Evolutionary conservation across 257 asterid species (phyloP), one percentile per base, ranked within the genome.

Genomic region (Nemophila menziesii): DNA sequence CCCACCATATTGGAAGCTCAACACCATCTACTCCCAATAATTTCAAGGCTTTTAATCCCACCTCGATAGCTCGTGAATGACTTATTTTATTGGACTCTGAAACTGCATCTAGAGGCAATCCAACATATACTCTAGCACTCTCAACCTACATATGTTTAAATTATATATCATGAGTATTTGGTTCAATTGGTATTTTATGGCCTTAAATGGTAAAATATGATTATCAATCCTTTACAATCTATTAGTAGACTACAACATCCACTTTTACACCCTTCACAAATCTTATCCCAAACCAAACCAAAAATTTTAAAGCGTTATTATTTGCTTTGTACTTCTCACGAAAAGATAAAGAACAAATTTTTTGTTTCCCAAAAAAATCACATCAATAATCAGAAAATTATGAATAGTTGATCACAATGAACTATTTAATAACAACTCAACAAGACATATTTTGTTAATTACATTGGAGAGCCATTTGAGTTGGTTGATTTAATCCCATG

Each of bases 1-100:
- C 97, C 97, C 97, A 83, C 93, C 93, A 87, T n/a, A 87, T 22
- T 0, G 95, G 93, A 34, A 87, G 89, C 70, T 83, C 93, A 4
- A 83, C 93, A 20, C 97, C 95, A 5, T 78, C 89, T 4, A 87
- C 79, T 1, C 97, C 97, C 41, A 80, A 48, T 40, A 83, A 50
- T 64, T 83, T 80, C 66, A 87, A 51, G 4, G 97, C 97, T 63
- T 70, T 78, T 7, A 87, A 69, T 39, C 97, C 97, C 11, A 73
- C 86, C 11, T 71, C 76, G 33, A 87, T 70, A 8, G 96, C 96
- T 49, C 85, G 70, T 8, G 67, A 62, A 15, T 87, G 95, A 67
- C 61, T 87, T 33, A 87, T 53, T 0, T 69, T 54, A 22, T 69
- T 75, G 52, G 60, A 39, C 61, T 15, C 55, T 27, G 93, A 83